These are phyloP conservation scores for Bryoglossum gracile DNA, from an alignment of 495 filamentous ascomycete genomes.

Conservation along the genomic window DNA sequence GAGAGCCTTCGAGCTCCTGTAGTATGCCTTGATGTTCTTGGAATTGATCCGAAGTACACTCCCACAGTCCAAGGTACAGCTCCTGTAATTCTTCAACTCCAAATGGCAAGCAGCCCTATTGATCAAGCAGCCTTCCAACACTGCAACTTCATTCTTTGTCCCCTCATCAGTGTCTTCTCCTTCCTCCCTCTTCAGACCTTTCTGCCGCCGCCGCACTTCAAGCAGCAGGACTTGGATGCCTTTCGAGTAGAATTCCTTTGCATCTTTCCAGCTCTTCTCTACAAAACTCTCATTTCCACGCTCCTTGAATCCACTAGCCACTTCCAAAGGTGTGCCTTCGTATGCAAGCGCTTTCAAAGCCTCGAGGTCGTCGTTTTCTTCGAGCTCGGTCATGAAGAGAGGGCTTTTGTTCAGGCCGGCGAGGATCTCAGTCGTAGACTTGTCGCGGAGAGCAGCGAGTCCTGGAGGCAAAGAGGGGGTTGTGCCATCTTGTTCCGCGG, in stretches of 20 bases:
- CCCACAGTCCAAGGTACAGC: conserved; percentile 73
- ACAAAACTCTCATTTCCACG: conserved; percentile 84
- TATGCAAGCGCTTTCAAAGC: conserved; percentile 85
- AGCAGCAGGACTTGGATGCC: conserved; percentile 59
- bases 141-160: conserved; percentile 44
- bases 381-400: conserved; percentile 90
- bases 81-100: conserved; percentile 65
- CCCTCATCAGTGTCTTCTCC: conserved; percentile 39
- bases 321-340: conserved; percentile 80
- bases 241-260: conserved; percentile 86
- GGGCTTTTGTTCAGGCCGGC: conserved; percentile 73
- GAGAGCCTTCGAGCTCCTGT: conserved; percentile 71
- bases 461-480: conserved; percentile 26
- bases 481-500: conserved; percentile 12
- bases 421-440: conserved; percentile 63
- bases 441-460: conserved; percentile 50
- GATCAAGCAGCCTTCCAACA: conserved; percentile 69
- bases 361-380: conserved; percentile 75
- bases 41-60: conserved; percentile 71
- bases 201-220: conserved; percentile 42
- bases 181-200: conserved; percentile 25
- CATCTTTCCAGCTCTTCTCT: conserved; percentile 68
- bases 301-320: conserved; percentile 70
- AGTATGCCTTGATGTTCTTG: conserved; percentile 78
- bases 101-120: conserved; percentile 87